Base-by-base conservation (phyloP, 2,329 filamentous ascomycete genomes). In the Lachnellula subtilissima region DNA sequence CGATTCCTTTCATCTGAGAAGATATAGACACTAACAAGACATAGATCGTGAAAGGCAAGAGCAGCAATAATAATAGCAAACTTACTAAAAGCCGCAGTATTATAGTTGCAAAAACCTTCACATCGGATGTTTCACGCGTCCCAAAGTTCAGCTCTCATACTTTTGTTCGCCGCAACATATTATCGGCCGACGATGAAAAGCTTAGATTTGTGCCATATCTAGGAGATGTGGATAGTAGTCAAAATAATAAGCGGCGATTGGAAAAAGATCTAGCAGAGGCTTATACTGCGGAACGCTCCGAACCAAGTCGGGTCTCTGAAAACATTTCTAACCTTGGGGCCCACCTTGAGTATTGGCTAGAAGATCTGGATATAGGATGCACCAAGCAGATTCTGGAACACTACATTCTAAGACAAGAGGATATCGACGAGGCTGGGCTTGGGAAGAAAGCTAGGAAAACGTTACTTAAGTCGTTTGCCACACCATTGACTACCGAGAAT, bases 191-290 rank as follows among this genome's bases (percentile, higher is more conserved):
- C 55, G 60, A 64, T 43, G 62, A 64, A 25, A 63, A 63, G 37
- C 56, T 68, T 8, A 62, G 60, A 43, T 68, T 61, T 42, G 54
- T 66, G 35, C 65, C 65, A 28, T 62, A 63, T 25, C 37, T 69
- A 19, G 60, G 56, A 40, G 58, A 64, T 48, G 40, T 25, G 42
- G 28, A 50, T 7, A 37, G 17, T 19, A 25, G 52, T 8, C 48
- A 61, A 25, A 36, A 48, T 11, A 50, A 56, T 37, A 45, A 35
- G 9, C 57, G 57, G 14, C 43, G 51, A 46, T 53, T 66, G 22
- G 49, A 56, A 8, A 59, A 60, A 46, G 64, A 68, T 6, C 23
- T 66, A 14, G 51, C 62, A n/a, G 52, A 59, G 36, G 59, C 54
- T 9, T 65, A 63, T 35, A 52, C 19, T 4, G 54, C 50, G 4